Evolutionary conservation across 1,284 basidiomycete genomes (phyloP).

Genomic region (Cutaneotrichosporon curvatum): DNA sequence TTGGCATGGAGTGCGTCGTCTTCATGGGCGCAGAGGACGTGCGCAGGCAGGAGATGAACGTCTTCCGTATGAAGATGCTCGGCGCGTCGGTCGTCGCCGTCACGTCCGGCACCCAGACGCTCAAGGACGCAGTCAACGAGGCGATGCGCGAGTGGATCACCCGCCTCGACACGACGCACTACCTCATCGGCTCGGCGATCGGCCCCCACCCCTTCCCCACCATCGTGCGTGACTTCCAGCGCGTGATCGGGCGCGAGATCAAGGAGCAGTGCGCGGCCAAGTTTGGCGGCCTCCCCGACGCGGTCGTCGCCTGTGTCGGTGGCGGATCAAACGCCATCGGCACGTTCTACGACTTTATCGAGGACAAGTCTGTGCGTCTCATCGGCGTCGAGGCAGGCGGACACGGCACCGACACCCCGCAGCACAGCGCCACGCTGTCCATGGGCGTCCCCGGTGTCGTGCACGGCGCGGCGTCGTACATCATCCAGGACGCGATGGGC

Average conservation of each 20-base stretch:
- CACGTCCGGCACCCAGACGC: conserved; percentile 84
- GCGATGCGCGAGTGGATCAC: conserved; percentile 98
- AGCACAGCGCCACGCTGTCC: conserved; percentile 85
- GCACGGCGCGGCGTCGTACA: conserved; percentile 87
- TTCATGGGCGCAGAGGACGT: conserved; percentile 99
- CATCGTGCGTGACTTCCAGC: conserved; percentile 96
- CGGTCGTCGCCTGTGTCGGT: conserved; percentile 92
- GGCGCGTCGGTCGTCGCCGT: conserved; percentile 92
- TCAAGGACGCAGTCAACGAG: conserved; percentile 98
- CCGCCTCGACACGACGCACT: conserved; percentile 87
- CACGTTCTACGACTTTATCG: conserved; percentile 90
- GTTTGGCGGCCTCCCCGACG: conserved; percentile 82
- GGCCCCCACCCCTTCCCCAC: conserved; percentile 99
- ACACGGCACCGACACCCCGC: conserved; percentile 79
- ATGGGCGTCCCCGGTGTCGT: conserved; percentile 89
- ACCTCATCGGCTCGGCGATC: conserved; percentile 93
- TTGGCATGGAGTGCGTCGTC: conserved; percentile 89
- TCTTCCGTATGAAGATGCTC: conserved; percentile 96
- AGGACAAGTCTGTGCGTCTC: conserved; percentile 70
- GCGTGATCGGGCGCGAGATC: conserved; percentile 91
- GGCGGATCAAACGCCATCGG: conserved; percentile 98
- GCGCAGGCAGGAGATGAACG: conserved; percentile 87
- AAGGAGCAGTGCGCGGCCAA: conserved; percentile 72
- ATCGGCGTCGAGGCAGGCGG: conserved; percentile 95
- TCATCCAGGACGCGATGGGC: conserved; percentile 78